A percentile compares a stretch with the other conserved stretches of the same genome.
phyloP scores from a whole-genome alignment of 2,329 filamentous ascomycete genomes.

The Sporothrix phasma region DNA sequence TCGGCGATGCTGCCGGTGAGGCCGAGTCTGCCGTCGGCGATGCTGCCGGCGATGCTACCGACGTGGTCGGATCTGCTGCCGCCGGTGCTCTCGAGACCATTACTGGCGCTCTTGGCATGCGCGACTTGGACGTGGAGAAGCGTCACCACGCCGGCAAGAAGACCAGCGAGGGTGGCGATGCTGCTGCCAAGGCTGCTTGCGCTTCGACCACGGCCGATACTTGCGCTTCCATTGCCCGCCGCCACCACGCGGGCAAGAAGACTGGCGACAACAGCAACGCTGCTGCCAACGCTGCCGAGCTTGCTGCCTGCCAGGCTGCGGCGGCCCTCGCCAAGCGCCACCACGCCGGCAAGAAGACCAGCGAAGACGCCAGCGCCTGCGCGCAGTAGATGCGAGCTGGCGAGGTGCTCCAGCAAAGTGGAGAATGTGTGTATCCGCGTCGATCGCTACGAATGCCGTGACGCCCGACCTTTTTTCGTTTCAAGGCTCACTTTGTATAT shows the following conservation, averaged over 20 bases:
- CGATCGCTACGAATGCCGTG: neutral
- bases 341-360: constrained; percentile 12
- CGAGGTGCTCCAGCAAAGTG: neutral
- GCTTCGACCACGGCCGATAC: neutral
- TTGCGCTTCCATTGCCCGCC: neutral
- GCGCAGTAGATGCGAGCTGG: neutral
- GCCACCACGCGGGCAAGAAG: constrained; percentile 7
- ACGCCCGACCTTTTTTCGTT: neutral
- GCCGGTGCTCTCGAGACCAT: too few species aligned
- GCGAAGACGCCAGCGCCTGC: neutral
- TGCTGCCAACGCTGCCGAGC: constrained; percentile 1
- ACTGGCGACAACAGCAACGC: neutral
- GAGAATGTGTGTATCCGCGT: neutral
- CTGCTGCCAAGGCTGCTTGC: neutral
- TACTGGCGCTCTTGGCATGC: too few species aligned
- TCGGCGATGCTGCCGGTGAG: too few species aligned
- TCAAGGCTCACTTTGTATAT: neutral
- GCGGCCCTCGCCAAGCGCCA: neutral
- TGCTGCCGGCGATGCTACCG: too few species aligned
- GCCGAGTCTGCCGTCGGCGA: too few species aligned
- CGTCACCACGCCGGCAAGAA: constrained; percentile 5
- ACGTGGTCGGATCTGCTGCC: too few species aligned
- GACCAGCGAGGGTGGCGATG: neutral
- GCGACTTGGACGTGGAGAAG: too few species aligned
- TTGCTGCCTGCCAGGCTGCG: neutral